Conservation (phyloP, 2,329 filamentous ascomycete species). For the Xylariaceae sp. region DNA sequence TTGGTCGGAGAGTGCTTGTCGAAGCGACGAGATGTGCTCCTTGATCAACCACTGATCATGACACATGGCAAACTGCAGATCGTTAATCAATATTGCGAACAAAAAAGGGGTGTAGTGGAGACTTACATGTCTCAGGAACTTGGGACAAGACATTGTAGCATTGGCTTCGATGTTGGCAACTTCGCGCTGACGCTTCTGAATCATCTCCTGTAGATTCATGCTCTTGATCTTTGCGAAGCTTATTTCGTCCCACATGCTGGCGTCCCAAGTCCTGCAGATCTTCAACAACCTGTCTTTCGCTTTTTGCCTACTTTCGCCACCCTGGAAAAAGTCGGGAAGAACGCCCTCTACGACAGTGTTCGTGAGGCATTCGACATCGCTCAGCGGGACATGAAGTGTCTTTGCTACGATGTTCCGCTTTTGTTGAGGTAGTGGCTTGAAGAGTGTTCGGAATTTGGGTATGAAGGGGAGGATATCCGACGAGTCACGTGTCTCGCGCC, state of each 20-base stretch:
- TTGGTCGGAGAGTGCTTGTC: slow-evolving; percentile 89
- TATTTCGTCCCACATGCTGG: slow-evolving; percentile 76
- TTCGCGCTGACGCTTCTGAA: slow-evolving; percentile 67
- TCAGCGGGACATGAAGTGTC: slow-evolving; percentile 66
- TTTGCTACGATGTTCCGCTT: slow-evolving; percentile 68
- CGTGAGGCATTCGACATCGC: slow-evolving; percentile 82
- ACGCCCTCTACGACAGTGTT: slow-evolving; percentile 60
- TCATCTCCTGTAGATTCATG: slow-evolving; percentile 73
- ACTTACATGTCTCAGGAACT: slow-evolving; percentile 85
- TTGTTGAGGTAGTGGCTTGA: slow-evolving; percentile 65
- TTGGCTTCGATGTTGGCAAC: slow-evolving; percentile 62
- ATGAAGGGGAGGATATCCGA: slow-evolving; percentile 88
- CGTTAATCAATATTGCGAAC: background rate
- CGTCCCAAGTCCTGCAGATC: slow-evolving; percentile 71
- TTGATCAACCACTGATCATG: slow-evolving; percentile 96
- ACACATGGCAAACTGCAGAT: slow-evolving; percentile 80
- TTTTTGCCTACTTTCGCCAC: slow-evolving; percentile 45
- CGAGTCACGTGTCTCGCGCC: slow-evolving; percentile 67
- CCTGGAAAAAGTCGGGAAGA: slow-evolving; percentile 56
- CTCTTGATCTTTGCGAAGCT: slow-evolving; percentile 82
- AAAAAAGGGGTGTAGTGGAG: slow-evolving; percentile 2
- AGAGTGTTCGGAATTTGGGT: slow-evolving; percentile 63
- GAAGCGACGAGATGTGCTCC: slow-evolving; percentile 84
- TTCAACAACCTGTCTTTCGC: slow-evolving; percentile 68
- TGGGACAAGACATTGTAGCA: slow-evolving; percentile 66